Evolutionary conservation across 2,329 filamentous ascomycete species (phyloP), one percentile per base, ranked within the genome.

Genomic region (Clonostachys chloroleuca): DNA sequence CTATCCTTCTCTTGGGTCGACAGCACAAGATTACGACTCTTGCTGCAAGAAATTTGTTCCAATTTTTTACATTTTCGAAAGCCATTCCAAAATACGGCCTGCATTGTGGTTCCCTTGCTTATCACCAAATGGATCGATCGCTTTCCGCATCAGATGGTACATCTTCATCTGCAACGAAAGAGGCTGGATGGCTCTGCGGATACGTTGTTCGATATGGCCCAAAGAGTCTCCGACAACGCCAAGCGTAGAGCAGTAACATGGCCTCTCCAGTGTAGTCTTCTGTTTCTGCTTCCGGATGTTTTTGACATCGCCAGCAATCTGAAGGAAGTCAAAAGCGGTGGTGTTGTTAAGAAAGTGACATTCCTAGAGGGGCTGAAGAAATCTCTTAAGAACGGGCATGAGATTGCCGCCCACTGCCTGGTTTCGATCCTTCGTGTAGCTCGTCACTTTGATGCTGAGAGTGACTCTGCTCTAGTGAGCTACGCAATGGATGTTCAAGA

Each of bases 401-500:
- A 87, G 56, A 75, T 82, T 50, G 83, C 84, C 4, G 79, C 80
- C n/a, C 83, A 81, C 54, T 87, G 82, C 52, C 68, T 87, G 13
- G 78, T 86, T 14, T 75, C 75, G 16, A 64, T 87, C 42, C 72
- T 87, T 42, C 78, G 81, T 39, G 81, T 77, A 37, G 81, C 82
- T 12, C 75, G 83, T 34, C 80, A 86, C 58, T 86, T 87, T 54
- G 72, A 79, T 49, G 67, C 72, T 8, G 79, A 86, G 50, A 81
- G 75, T 56, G 84, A 87, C 55, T 77, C 80, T 12, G 78, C 79
- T 3, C 69, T 85, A 48, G 72, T 85, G 49, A 85, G 82, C 59
- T 87, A 84, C 59, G 83, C 83, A 37, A 71, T 86, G 63, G 84
- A 87, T 59, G 79, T 87, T 9, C 83, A 87, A 56, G 81, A 85